phyloP scores from a whole-genome alignment of 371 early-diverging fungal species.

The Syncephalastrum monosporum region DNA sequence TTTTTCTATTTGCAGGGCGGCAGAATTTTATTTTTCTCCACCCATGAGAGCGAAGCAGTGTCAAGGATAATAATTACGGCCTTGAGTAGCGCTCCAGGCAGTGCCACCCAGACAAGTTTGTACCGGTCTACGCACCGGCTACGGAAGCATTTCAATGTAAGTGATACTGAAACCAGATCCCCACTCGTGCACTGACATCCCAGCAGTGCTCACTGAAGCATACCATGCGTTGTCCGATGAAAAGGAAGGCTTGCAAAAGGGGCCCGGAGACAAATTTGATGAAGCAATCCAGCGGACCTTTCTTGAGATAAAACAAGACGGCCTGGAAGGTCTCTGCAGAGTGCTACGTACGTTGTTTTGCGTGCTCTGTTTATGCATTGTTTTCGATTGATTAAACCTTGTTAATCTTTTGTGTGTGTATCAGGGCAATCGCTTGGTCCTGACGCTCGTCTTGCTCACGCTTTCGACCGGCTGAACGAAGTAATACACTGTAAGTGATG shows the following conservation, averaged over 20 bases:
- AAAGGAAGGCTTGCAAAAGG: background rate
- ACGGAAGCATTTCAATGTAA: background rate
- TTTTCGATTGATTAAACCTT: no score
- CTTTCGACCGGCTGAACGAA: no score
- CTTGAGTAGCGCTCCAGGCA: background rate
- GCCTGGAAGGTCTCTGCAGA: no score
- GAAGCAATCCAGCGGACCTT: background rate
- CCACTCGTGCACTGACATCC: background rate
- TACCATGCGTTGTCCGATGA: background rate
- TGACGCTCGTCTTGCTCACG: no score
- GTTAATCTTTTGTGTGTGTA: no score
- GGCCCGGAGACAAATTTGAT: conserved; percentile 6
- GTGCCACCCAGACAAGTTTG: conserved; percentile 4
- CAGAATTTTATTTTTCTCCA: no score
- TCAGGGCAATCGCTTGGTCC: no score
- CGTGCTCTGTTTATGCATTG: no score
- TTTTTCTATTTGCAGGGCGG: no score
- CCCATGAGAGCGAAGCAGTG: background rate
- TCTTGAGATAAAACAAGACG: no score
- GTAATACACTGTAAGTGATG: no score
- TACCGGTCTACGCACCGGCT: background rate
- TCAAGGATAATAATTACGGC: background rate
- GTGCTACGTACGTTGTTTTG: no score
- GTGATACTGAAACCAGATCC: background rate
- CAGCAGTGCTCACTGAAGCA: background rate